These are phyloP conservation scores for Pythium aristosporum DNA, from an alignment of 352 stramenopile genomes.

Conservation along the genomic window DNA sequence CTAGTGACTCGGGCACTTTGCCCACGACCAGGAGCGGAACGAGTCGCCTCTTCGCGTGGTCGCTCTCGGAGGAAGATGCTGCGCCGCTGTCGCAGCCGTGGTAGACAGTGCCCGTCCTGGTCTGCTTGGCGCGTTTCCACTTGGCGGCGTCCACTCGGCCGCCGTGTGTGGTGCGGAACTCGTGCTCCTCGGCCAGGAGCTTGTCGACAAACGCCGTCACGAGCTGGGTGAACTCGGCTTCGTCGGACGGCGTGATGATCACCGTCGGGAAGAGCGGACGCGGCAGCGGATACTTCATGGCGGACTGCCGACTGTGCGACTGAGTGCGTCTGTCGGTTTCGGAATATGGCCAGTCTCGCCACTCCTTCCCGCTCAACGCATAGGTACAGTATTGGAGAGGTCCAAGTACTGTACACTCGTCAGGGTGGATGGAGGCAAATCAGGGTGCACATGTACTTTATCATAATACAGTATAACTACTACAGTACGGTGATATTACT, in stretches of 20 bases:
- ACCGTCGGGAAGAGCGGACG: conserved; percentile 5
- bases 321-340: too few relatives aligned
- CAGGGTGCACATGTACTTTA: too few relatives aligned
- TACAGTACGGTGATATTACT: too few relatives aligned
- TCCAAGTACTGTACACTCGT: too few relatives aligned
- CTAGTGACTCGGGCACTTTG: conserved; percentile 6
- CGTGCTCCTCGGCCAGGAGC: conserved; percentile 8
- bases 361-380: too few relatives aligned
- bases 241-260: background rate
- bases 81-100: background rate
- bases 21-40: conserved; percentile 15
- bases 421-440: too few relatives aligned
- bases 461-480: too few relatives aligned
- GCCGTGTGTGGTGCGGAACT: conserved; percentile 11
- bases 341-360: too few relatives aligned
- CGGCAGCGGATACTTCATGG: conserved; percentile 18
- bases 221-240: conserved; percentile 4
- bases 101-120: conserved; percentile 6
- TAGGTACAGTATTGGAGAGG: too few relatives aligned
- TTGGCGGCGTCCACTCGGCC: conserved; percentile 36
- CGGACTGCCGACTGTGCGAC: too few relatives aligned
- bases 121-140: conserved; percentile 2
- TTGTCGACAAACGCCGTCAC: conserved; percentile 12
- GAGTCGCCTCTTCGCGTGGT: conserved; percentile 2
- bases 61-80: too few relatives aligned